These are phyloP conservation scores for Claviceps digitariae DNA, from an alignment of 2,329 filamentous ascomycete genomes.

Conservation along the genomic window DNA sequence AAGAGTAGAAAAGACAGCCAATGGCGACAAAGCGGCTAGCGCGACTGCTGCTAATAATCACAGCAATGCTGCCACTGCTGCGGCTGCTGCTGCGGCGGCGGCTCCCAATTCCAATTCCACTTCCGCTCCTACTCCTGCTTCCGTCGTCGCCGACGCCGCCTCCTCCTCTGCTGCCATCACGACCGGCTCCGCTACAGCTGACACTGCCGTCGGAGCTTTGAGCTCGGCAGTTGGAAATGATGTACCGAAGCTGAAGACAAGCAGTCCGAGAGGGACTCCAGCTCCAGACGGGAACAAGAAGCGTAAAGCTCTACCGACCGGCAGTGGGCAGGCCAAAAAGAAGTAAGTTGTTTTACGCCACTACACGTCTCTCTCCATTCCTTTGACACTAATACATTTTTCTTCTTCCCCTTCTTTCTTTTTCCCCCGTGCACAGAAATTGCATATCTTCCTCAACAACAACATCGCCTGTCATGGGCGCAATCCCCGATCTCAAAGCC, in stretches of 20 bases:
- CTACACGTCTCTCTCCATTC: background rate
- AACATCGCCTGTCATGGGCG: slow-evolving; percentile 62
- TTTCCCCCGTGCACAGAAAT: slow-evolving; percentile 12
- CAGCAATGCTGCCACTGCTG: background rate
- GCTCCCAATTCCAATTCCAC: background rate
- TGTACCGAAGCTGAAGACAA: slow-evolving; percentile 41
- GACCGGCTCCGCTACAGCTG: background rate
- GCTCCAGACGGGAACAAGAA: slow-evolving; percentile 58
- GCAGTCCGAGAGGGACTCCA: slow-evolving; percentile 57
- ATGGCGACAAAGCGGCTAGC: slow-evolving; percentile 28
- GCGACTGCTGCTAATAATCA: background rate
- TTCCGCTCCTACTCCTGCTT: background rate
- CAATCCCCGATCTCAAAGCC: slow-evolving; percentile 48
- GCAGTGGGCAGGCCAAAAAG: slow-evolving; percentile 64
- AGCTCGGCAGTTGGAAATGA: slow-evolving; percentile 40
- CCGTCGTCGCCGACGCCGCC: background rate
- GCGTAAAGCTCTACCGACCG: slow-evolving; percentile 49
- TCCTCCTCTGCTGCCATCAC: background rate
- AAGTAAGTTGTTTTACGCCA: slow-evolving; percentile 38
- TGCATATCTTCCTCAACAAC: slow-evolving; percentile 55
- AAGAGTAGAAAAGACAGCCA: slow-evolving; percentile 59
- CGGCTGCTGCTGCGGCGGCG: background rate
- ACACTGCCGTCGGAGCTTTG: slow-evolving; percentile 33
- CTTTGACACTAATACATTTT: background rate
- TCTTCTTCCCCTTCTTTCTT: background rate